These are phyloP conservation scores for Erucastrum elatum DNA, from an alignment of 345 rosid species.

Conservation along the genomic window DNA sequence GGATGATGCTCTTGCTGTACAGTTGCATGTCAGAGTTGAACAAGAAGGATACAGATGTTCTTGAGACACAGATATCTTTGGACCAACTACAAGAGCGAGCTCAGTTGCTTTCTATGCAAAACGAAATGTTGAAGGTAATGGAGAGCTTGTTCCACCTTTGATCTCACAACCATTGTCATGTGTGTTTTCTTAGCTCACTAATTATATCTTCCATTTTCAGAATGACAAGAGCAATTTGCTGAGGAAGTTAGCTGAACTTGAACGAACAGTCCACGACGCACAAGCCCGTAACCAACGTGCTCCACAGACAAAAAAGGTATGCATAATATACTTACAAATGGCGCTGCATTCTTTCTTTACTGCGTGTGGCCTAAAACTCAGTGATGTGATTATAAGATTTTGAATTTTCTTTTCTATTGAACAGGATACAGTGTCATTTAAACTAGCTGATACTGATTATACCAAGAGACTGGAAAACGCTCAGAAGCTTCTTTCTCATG, in stretches of 20 bases:
- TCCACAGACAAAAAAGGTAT: slow-evolving; percentile 42
- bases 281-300: slow-evolving; percentile 42
- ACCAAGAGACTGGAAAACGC: slow-evolving; percentile 47
- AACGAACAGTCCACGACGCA: slow-evolving; percentile 54
- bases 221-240: slow-evolving; percentile 75
- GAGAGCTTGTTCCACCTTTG: slow-evolving; percentile 6
- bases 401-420: neutral
- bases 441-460: slow-evolving; percentile 44
- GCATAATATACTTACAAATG: slow-evolving; percentile 2
- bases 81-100: slow-evolving; percentile 82
- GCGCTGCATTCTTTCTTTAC: neutral
- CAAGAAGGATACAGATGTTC: slow-evolving; percentile 63
- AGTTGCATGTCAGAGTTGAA: slow-evolving; percentile 65
- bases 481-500: slow-evolving; percentile 56
- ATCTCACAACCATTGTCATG: neutral
- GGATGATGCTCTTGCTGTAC: slow-evolving; percentile 14
- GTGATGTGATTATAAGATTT: slow-evolving; percentile 4
- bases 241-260: slow-evolving; percentile 67
- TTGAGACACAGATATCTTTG: slow-evolving; percentile 53
- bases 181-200: neutral
- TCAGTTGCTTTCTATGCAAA: slow-evolving; percentile 77
- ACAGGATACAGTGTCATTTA: slow-evolving; percentile 50
- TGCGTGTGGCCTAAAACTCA: neutral
- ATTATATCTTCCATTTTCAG: slow-evolving; percentile 38
- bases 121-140: slow-evolving; percentile 75